These are phyloP conservation scores for Taphrina flavorubra DNA, from an alignment of 1,139 yeast species.

Conservation along the genomic window DNA sequence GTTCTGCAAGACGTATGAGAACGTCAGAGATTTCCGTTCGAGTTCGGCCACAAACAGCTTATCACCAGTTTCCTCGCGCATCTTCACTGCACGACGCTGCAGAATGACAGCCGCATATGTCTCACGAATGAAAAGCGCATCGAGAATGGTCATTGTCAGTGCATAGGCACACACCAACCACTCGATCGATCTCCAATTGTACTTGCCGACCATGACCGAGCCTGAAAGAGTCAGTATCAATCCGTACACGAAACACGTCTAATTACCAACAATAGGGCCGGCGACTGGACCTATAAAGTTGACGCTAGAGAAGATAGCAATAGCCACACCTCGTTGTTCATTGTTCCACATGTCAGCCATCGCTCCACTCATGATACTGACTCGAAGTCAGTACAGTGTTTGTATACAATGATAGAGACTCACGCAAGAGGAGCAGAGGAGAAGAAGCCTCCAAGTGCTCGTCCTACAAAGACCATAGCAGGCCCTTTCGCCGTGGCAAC, in stretches of 20 bases:
- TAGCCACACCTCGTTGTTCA: constrained; percentile 67
- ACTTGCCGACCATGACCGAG: constrained; percentile 49
- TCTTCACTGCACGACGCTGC: constrained; percentile 56
- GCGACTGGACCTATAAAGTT: constrained; percentile 71
- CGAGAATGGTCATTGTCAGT: constrained; percentile 56
- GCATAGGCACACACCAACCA: constrained; percentile 54
- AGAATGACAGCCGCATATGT: constrained; percentile 66
- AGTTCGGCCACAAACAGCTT: constrained; percentile 63
- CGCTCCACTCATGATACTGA: constrained; percentile 66
- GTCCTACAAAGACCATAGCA: constrained; percentile 71
- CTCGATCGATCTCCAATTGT: constrained; percentile 64
- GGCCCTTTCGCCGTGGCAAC: constrained; percentile 73
- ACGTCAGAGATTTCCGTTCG: constrained; percentile 48
- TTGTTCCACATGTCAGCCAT: constrained; percentile 73
- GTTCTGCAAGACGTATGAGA: constrained; percentile 21
- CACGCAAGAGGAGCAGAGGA: constrained; percentile 84
- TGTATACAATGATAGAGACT: constrained; percentile 48
- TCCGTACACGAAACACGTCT: constrained; percentile 44
- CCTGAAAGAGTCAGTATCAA: constrained; percentile 60
- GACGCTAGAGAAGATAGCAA: constrained; percentile 57
- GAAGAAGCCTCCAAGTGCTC: constrained; percentile 74
- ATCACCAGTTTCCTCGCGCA: constrained; percentile 63
- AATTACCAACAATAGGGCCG: constrained; percentile 62
- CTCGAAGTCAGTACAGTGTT: not conserved
- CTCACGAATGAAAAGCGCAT: constrained; percentile 57